Evolutionary conservation across 129 eudicot species (phyloP).

Genomic region (Helichrysum umbraculigerum): DNA sequence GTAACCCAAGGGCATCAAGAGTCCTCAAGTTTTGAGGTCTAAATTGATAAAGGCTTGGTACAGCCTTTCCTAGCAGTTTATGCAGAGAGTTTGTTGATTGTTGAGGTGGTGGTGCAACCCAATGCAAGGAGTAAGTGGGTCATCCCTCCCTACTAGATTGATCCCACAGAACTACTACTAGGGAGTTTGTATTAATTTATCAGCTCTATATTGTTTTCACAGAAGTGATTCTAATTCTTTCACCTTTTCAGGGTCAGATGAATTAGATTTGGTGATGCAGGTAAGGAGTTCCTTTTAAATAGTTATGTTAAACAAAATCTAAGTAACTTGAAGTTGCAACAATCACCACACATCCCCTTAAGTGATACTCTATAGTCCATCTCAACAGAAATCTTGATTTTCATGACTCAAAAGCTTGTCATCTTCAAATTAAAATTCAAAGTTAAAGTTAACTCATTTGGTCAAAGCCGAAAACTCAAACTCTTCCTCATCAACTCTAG

Average conservation of each 20-base stretch:
- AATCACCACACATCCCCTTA: conserved; percentile 5
- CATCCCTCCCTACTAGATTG: not conserved
- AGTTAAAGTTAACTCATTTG: not conserved
- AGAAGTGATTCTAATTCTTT: not conserved
- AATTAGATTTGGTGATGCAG: not conserved
- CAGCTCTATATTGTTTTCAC: not conserved
- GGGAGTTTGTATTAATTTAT: not conserved
- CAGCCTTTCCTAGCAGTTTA: too few species aligned
- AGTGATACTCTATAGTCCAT: too few species aligned
- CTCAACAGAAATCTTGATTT: not conserved
- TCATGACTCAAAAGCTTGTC: not conserved
- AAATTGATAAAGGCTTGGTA: too few species aligned
- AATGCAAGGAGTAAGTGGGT: not conserved
- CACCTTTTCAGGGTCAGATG: not conserved
- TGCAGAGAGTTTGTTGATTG: too few species aligned
- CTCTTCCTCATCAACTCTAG: conserved; percentile 2
- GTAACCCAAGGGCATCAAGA: conserved; percentile 2
- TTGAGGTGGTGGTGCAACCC: too few species aligned
- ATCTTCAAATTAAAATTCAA: not conserved
- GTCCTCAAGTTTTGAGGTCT: not conserved
- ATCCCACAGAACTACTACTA: not conserved
- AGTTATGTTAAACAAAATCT: not conserved
- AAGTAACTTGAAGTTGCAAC: not conserved
- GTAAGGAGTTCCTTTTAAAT: not conserved
- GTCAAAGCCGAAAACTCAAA: not conserved